Conservation (phyloP, 1,139 yeast species). For the Geotrichum cucujoidarum region DNA sequence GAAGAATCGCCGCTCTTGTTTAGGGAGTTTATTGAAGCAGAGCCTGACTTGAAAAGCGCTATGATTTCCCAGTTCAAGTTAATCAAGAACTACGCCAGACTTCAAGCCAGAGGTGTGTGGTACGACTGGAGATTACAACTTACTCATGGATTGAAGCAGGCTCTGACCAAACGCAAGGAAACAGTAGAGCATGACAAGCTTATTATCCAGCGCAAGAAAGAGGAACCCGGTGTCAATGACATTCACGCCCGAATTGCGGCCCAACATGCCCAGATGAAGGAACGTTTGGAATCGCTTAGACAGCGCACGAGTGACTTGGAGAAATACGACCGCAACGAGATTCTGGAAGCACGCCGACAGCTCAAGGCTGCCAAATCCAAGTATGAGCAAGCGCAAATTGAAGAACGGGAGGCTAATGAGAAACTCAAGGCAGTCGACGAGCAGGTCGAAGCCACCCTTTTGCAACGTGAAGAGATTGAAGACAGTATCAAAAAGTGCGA, state of each 20-base stretch:
- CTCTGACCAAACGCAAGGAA: conserved; percentile 27
- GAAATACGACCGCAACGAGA: conserved; percentile 5
- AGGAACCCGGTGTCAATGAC: conserved; percentile 1
- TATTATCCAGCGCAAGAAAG: conserved; percentile 2
- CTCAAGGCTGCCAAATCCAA: conserved; percentile 2
- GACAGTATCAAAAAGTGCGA: conserved; percentile 10
- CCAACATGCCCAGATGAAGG: conserved; percentile 9
- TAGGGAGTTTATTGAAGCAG: conserved; percentile 43
- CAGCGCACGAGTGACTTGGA: conserved; percentile 10
- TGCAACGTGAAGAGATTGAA: not conserved
- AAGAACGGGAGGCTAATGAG: conserved; percentile 1
- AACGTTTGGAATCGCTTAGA: conserved; percentile 5
- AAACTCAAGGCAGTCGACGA: conserved; percentile 1
- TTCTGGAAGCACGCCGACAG: conserved; percentile 1
- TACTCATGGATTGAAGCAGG: conserved; percentile 42
- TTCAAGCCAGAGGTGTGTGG: conserved; percentile 52
- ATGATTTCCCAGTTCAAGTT: conserved; percentile 47
- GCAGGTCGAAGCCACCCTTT: not conserved
- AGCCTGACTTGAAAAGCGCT: conserved; percentile 38
- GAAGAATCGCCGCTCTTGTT: conserved; percentile 49
- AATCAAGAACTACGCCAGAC: conserved; percentile 48
- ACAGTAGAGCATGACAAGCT: conserved; percentile 9
- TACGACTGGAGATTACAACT: conserved; percentile 54
- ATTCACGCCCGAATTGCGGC: not conserved
- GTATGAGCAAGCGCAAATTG: not conserved